Base-by-base conservation (phyloP, 345 rosid genomes). In the Eucalyptus cloeziana region DNA sequence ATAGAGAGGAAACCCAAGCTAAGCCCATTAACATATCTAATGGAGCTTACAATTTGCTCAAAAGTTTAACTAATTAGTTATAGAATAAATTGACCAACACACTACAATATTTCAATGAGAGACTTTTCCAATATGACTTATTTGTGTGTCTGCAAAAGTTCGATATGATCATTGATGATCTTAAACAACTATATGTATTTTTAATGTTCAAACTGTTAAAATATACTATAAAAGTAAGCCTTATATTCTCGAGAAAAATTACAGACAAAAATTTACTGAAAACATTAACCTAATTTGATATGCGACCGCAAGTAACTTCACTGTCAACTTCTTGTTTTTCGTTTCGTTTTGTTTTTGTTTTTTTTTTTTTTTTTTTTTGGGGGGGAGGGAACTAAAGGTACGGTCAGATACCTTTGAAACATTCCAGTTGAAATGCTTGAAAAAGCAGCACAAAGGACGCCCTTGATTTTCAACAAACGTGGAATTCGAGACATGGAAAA, bases 131-230 rank as follows among this genome's bases (percentile, higher is more conserved):
- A 2, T 33, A 71, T 22, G 6, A 71, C 81, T 71, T 7, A 17
- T 9, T 2, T 0, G 13, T 33, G 25, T 10, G 21, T 2, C 0
- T 8, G 13, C 3, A 1, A 69, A 69, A 67, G 22, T 4, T 67
- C 0, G 1, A 16, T 67, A 67, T 31, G 43, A 67, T 67, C 9
- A 16, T 31, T 31, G 16, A 33, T 33, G 12, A 8, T 69, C 44
- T 17, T 17, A 33, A 69, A 17, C 11, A 33, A 33, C 13, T 33
- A 69, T 33, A 9, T 0, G 4, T 17, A 33, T 4, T 31, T 67
- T 69, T n/a, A 0, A 67, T 8, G 2, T 31, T 67, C 43, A 31
- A 31, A 43, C 40, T 67, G 12, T 67, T 67, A 5, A 67, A 31
- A 67, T 67, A 31, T 16, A 22, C 5, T 31, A 16, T n/a, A n/a